Evolutionary conservation across 768 basidiomycete species (phyloP), one percentile per base, ranked within the genome.

Genomic region (Russula sp.): DNA sequence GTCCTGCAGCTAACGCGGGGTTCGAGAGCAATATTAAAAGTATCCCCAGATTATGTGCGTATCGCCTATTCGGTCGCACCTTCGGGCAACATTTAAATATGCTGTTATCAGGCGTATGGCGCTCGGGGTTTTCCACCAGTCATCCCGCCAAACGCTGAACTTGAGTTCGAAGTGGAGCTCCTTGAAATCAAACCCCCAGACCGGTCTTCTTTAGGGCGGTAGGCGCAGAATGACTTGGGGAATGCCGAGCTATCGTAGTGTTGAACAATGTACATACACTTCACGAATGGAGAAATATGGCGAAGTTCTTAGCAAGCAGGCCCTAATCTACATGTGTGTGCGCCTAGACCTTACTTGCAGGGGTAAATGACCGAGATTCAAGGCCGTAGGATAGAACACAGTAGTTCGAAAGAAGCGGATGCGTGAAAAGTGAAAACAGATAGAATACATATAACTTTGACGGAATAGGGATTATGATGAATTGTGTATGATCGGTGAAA

Each of bases 131-230:
- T 87, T 74, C 84, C 85, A 6, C 88, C 87, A 31, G 78, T 87
- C 62, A 93, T 93, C 73, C 89, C 90, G 5, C 73, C 86, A 67
- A 85, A 92, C 71, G 72, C 88, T 7, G 81, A 76, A 64, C 93
- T 94, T 70, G 89, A 91, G 64, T 94, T 94, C 71, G 89, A 92
- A 75, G 89, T 94, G 56, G 89, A 94, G 74, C 79, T 94, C 49
- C 68, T 93, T 61, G 78, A 81, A 71, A 91, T 93, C 76, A 84
- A 76, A 44, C 53, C 52, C 34, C 49, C 70, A 76, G 70, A 73
- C 10, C 31, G 31, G 35, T 20, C 16, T 13, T 61, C 22, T 58
- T 50, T 16, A 11, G 45, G 44, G 45, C 7, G 31, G 13, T 14
- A 35, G 16, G 13, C 39, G 34, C 44, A 32, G 57, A 55, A 42